A percentile compares a stretch with the other conserved stretches of the same genome.
phyloP scores from a whole-genome alignment of 2,329 filamentous ascomycete species.

The Magnaporthales sp. region DNA sequence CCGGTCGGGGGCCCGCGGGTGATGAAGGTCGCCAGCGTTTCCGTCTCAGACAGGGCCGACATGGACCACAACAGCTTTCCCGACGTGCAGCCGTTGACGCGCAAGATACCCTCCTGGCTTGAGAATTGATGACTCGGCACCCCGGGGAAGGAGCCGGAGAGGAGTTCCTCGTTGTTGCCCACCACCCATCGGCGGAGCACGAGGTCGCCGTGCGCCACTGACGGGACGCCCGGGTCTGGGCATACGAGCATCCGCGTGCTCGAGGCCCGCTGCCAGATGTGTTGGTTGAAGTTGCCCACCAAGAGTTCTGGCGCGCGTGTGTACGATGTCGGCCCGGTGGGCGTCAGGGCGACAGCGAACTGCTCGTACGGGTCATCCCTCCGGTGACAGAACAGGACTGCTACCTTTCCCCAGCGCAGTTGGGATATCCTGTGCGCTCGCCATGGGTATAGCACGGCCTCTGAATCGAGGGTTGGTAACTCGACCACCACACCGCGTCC shows the following conservation, averaged over 20 bases:
- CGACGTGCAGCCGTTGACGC: not conserved
- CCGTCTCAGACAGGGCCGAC: slow-evolving; percentile 4
- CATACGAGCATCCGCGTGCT: not conserved
- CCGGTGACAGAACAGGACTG: slow-evolving; percentile 5
- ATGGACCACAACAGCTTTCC: slow-evolving; percentile 3
- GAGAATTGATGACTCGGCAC: not conserved
- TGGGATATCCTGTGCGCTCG: not conserved
- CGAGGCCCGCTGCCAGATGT: not conserved
- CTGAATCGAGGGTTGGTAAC: not conserved
- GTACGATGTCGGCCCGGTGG: not conserved
- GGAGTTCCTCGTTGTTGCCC: slow-evolving; percentile 5
- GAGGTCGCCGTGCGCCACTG: slow-evolving; percentile 3
- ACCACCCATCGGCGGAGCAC: slow-evolving; percentile 3
- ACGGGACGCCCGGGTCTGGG: not conserved
- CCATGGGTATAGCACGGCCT: slow-evolving; percentile 4
- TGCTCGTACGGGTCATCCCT: slow-evolving; percentile 4
- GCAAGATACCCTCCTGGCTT: slow-evolving; percentile 1
- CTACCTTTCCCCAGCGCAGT: not conserved
- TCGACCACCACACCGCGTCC: not conserved
- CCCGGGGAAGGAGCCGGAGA: slow-evolving; percentile 1
- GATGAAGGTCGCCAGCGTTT: slow-evolving; percentile 3
- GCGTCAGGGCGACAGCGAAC: slow-evolving; percentile 2
- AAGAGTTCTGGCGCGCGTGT: not conserved
- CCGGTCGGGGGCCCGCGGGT: not conserved
- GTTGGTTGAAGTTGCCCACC: slow-evolving; percentile 1